A percentile compares a stretch with the other conserved stretches of the same genome.
Conservation (phyloP, 2,329 filamentous ascomycete species). For the Fusarium subglutinans region DNA sequence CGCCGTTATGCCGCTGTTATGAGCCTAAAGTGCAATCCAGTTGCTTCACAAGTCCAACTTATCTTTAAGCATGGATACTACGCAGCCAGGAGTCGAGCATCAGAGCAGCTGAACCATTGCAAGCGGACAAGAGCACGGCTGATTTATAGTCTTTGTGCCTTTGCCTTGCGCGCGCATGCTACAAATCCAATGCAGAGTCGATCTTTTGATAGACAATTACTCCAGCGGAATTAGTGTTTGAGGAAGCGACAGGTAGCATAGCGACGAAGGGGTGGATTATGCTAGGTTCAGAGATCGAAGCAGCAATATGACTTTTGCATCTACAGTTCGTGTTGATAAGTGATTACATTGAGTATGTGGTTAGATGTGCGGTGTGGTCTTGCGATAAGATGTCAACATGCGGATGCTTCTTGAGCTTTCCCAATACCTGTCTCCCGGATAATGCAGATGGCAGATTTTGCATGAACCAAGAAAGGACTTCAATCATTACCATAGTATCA, state of each 20-base stretch:
- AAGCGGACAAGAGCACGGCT: constrained; percentile 11
- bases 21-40: neutral
- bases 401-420: neutral
- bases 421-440: neutral
- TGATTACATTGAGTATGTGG: neutral
- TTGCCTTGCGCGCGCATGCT: constrained; percentile 1
- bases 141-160: neutral
- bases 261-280: neutral
- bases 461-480: neutral
- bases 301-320: neutral
- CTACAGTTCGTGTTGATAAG: neutral
- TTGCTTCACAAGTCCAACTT: constrained; percentile 16
- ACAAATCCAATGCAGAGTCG: constrained; percentile 11
- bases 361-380: neutral
- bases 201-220: constrained; percentile 11
- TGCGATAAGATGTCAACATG: neutral
- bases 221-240: neutral
- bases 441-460: neutral
- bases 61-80: constrained; percentile 13
- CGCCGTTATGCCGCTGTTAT: constrained; percentile 17
- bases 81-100: neutral
- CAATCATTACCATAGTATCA: neutral
- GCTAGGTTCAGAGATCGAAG: constrained; percentile 20
- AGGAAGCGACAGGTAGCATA: neutral
- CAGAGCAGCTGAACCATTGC: neutral